These are phyloP conservation scores for Suhomyces canberraensis DNA, from an alignment of 805 yeast genomes.

Conservation along the genomic window DNA sequence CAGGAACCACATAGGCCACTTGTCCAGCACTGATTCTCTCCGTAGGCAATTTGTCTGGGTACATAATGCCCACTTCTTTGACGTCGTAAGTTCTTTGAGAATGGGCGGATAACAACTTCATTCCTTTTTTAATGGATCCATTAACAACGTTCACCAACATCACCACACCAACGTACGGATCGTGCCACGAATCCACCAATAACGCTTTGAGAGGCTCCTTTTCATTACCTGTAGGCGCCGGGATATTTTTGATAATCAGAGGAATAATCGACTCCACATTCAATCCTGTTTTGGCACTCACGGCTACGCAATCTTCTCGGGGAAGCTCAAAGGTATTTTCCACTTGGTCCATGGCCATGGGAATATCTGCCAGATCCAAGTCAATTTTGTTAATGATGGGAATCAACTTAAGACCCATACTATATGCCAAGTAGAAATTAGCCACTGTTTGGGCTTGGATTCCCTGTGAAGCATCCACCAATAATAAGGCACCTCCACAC, in stretches of 20 bases:
- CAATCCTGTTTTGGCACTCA: constrained; percentile 88
- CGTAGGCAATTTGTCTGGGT: constrained; percentile 77
- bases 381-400: constrained; percentile 94
- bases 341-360: constrained; percentile 79
- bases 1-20: constrained; percentile 92
- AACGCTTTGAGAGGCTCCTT: constrained; percentile 63
- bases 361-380: constrained; percentile 81
- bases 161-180: constrained; percentile 86
- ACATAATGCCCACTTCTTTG: constrained; percentile 92
- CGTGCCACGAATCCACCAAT: constrained; percentile 97
- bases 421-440: constrained; percentile 84
- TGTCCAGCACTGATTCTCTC: constrained; percentile 78
- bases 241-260: constrained; percentile 74
- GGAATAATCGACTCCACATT: constrained; percentile 81
- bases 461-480: constrained; percentile 95
- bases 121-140: constrained; percentile 73
- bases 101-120: constrained; percentile 72
- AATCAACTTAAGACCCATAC: constrained; percentile 73
- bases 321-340: constrained; percentile 79
- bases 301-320: constrained; percentile 69
- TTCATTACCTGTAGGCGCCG: constrained; percentile 63
- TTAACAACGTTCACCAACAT: constrained; percentile 81
- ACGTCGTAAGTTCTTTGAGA: constrained; percentile 77
- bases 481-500: constrained; percentile 86
- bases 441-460: constrained; percentile 99